A percentile compares a stretch with the other conserved stretches of the same genome.
These are phyloP conservation scores for Magnaporthales sp. DNA, from an alignment of 2,329 filamentous ascomycete species.

Conservation along the genomic window DNA sequence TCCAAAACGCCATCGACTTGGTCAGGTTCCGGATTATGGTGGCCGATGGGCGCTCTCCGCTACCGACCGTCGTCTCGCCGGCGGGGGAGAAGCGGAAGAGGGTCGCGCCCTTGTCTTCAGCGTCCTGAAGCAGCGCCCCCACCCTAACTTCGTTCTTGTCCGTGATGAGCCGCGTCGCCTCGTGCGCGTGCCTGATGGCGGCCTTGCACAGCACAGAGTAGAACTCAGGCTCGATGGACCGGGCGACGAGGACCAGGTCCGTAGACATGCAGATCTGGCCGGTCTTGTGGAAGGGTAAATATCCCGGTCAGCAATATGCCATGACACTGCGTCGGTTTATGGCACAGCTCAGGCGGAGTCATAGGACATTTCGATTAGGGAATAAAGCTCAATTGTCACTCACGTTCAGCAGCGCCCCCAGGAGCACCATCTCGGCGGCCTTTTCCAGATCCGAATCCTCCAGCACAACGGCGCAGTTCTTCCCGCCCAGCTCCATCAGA, in stretches of 20 bases:
- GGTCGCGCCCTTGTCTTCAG: too few species aligned
- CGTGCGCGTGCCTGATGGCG: constrained; percentile 10
- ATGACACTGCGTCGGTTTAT: too few species aligned
- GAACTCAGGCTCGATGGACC: constrained; percentile 6
- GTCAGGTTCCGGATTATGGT: constrained; percentile 34
- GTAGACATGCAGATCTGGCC: constrained; percentile 27
- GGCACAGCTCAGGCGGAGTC: too few species aligned
- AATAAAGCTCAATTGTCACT: not conserved
- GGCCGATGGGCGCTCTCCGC: too few species aligned
- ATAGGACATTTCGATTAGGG: too few species aligned
- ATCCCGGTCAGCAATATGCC: not conserved
- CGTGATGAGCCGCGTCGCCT: not conserved
- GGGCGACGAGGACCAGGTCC: constrained; percentile 21
- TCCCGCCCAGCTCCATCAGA: constrained; percentile 39
- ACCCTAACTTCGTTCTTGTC: constrained; percentile 25
- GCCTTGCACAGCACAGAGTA: not conserved
- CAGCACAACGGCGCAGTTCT: constrained; percentile 31
- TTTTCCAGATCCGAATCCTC: constrained; percentile 34
- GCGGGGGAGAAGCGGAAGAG: too few species aligned
- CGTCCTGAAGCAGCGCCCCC: constrained; percentile 35
- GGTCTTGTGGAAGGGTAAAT: constrained; percentile 13
- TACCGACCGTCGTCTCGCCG: too few species aligned
- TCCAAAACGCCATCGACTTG: constrained; percentile 50
- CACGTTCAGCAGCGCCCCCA: not conserved
- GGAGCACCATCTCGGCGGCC: constrained; percentile 18